A percentile compares a stretch with the other conserved stretches of the same genome.
These are phyloP conservation scores for Roridomyces roridus DNA, from an alignment of 768 basidiomycete species.

Conservation along the genomic window DNA sequence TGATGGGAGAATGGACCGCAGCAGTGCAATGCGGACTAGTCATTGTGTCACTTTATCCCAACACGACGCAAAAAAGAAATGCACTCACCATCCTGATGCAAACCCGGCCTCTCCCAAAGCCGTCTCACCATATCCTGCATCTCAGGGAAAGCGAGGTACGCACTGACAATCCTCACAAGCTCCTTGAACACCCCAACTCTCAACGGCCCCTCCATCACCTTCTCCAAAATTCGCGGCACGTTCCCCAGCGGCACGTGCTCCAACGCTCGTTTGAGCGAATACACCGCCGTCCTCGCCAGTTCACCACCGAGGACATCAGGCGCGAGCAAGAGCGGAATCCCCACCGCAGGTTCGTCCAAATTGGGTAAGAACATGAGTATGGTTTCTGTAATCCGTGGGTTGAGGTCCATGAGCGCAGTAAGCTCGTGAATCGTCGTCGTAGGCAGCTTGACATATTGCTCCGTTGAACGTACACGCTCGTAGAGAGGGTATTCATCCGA, in stretches of 20 bases:
- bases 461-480: slow-evolving; percentile 14
- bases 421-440: slow-evolving; percentile 27
- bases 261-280: slow-evolving; percentile 18
- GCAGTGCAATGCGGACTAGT: slow-evolving; percentile 25
- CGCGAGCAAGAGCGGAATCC: slow-evolving; percentile 25
- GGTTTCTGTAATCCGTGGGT: slow-evolving; percentile 24
- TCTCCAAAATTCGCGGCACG: slow-evolving; percentile 17
- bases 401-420: slow-evolving; percentile 21
- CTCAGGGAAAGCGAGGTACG: slow-evolving; percentile 16
- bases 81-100: slow-evolving; percentile 28
- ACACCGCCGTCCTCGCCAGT: slow-evolving; percentile 23
- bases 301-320: slow-evolving; percentile 23
- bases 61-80: background rate
- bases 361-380: slow-evolving; percentile 28
- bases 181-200: slow-evolving; percentile 25
- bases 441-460: slow-evolving; percentile 24
- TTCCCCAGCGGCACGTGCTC: slow-evolving; percentile 20
- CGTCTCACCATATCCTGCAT: slow-evolving; percentile 16
- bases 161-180: slow-evolving; percentile 21
- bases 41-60: slow-evolving; percentile 2
- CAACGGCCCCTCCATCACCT: slow-evolving; percentile 8
- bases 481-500: slow-evolving; percentile 21
- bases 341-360: slow-evolving; percentile 27
- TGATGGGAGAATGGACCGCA: slow-evolving; percentile 23
- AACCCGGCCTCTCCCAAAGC: slow-evolving; percentile 21